Base-by-base conservation (phyloP, 2,329 filamentous ascomycete species). In the Coniosporium tulheliwenetii region DNA sequence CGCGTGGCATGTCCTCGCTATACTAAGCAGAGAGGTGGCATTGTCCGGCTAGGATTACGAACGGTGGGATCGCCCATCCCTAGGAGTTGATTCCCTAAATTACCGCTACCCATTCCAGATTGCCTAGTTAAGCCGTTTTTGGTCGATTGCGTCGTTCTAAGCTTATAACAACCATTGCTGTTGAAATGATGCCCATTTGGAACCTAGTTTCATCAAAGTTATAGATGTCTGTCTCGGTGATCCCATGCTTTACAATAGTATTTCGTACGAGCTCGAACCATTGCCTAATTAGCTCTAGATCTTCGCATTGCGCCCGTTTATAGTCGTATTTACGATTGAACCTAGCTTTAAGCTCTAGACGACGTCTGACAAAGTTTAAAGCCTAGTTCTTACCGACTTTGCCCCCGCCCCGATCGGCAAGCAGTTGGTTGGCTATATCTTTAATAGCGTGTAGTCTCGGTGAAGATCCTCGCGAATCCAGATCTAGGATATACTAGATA, bases 1-100 rank as follows among this genome's bases (percentile, higher is more conserved):
- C 36, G 16, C 39, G 13, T 30, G 44, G 50, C 30, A 60, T 37
- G 9, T 37, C 15, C 14, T 50, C 38, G 14, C 35, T 47, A 44
- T 56, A 57, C 50, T 43, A 56, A 38, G 41, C 45, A 33, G 43
- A 34, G 31, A 49, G 48, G 41, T 52, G 43, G 42, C 45, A 34
- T 39, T 50, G 39, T n/a, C 41, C 48, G 41, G 36, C 37, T 15
- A 57, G 43, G 41, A 56, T 53, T 13, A 57, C 47, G 30, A 50
- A 49, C 15, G 43, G 48, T 30, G 45, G 50, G 29, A 56, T 40
- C 32, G 31, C 42, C 43, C 40, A 55, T 9, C 50, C 47, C 7
- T 12, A 10, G 13, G 50, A 43, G 42, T 48, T 52, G 30, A 55
- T 43, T 10, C 35, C 40, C 29, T 52, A 13, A 36, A 56, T 56